Percentiles rank a stretch among this genome's conserved stretches.
phyloP scores from a whole-genome alignment of 768 basidiomycete genomes.

The Podaxis sp. region DNA sequence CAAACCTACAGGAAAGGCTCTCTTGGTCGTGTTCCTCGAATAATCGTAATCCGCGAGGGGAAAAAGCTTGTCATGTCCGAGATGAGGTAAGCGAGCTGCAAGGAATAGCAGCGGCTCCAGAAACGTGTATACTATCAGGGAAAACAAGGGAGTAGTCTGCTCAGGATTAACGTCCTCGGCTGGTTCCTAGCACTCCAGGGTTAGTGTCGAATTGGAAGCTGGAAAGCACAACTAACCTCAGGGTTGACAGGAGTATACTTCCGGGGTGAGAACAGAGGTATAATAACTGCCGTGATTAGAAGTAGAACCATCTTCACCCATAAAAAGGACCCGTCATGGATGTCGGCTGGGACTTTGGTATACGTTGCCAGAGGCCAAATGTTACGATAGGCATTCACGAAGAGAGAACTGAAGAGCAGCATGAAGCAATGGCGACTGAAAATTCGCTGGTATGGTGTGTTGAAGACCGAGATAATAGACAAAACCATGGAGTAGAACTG shows the following conservation, averaged over 20 bases:
- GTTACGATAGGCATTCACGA: constrained; percentile 47
- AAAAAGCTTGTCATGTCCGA: constrained; percentile 51
- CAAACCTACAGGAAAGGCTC: constrained; percentile 21
- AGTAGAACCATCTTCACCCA: constrained; percentile 27
- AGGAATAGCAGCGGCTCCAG: constrained; percentile 47
- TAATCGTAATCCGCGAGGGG: constrained; percentile 62
- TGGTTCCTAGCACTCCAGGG: constrained; percentile 24
- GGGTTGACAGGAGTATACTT: constrained; percentile 52
- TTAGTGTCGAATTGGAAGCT: background rate
- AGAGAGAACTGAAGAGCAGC: constrained; percentile 33
- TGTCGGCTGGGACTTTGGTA: constrained; percentile 34
- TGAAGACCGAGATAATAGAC: background rate
- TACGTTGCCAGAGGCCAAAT: constrained; percentile 54
- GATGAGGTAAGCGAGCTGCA: constrained; percentile 42
- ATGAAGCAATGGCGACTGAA: constrained; percentile 4
- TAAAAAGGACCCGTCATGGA: constrained; percentile 26
- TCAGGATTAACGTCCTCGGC: constrained; percentile 37
- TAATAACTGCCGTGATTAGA: constrained; percentile 34
- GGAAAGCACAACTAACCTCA: constrained; percentile 18
- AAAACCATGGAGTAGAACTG: constrained; percentile 1
- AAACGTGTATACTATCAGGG: constrained; percentile 43
- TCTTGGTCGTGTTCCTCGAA: constrained; percentile 22
- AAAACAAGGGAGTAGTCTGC: constrained; percentile 46
- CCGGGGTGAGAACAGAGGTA: constrained; percentile 50
- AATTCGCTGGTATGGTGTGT: background rate